Evolutionary conservation across 1,284 basidiomycete species (phyloP).

Genomic region (Cryptococcus jaspeensis): DNA sequence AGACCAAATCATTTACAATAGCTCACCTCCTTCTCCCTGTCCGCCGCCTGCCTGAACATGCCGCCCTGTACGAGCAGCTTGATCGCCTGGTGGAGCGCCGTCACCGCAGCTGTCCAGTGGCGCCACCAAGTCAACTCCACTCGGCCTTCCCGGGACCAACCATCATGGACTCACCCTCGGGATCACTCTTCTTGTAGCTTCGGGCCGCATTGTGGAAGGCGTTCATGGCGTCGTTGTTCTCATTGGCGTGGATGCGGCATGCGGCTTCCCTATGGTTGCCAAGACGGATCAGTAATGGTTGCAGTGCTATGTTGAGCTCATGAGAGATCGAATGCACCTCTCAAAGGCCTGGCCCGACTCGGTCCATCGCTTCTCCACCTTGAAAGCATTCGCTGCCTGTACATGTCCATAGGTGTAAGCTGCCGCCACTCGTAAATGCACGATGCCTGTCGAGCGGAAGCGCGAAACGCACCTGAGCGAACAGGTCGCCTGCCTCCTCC

Average conservation of each 20-base stretch:
- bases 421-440: background rate
- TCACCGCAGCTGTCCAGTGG: conserved; percentile 74
- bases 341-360: conserved; percentile 85
- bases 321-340: conserved; percentile 45
- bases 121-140: conserved; percentile 6
- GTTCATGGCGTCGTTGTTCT: conserved; percentile 88
- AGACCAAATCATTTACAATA: background rate
- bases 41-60: conserved; percentile 94
- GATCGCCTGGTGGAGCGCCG: conserved; percentile 83
- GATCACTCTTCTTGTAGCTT: conserved; percentile 82
- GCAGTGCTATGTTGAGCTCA: background rate
- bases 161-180: conserved; percentile 63
- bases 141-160: background rate
- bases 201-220: conserved; percentile 97
- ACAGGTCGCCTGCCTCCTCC: conserved; percentile 92
- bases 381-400: conserved; percentile 92
- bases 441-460: background rate
- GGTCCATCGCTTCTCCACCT: conserved; percentile 87
- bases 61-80: conserved; percentile 78
- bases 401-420: conserved; percentile 51
- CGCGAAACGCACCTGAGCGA: conserved; percentile 47
- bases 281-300: background rate
- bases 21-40: conserved; percentile 81
- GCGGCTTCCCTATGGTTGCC: conserved; percentile 66
- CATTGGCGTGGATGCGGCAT: conserved; percentile 80